Conservation (phyloP, 176 grass and related monocot species). For the Thalia dealbata region DNA sequence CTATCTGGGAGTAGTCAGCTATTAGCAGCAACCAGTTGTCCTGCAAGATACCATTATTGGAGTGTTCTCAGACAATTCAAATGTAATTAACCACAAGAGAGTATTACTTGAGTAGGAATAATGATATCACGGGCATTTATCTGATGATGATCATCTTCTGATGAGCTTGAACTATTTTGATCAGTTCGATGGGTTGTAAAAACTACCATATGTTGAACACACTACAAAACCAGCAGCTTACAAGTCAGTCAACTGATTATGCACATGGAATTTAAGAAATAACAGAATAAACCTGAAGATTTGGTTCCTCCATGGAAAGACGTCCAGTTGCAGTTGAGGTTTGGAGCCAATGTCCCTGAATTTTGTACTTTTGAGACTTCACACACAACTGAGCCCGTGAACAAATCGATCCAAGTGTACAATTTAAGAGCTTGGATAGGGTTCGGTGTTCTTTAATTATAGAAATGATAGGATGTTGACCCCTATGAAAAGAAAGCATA, state of each 20-base stretch:
- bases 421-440: constrained; percentile 77
- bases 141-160: constrained; percentile 39
- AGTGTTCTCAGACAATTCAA: not conserved
- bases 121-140: constrained; percentile 88
- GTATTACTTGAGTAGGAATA: constrained; percentile 64
- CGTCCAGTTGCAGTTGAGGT: constrained; percentile 89
- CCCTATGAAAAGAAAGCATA: constrained; percentile 27
- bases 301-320: constrained; percentile 95
- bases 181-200: constrained; percentile 46
- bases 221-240: constrained; percentile 34
- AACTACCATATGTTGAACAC: constrained; percentile 73
- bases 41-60: constrained; percentile 20
- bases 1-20: constrained; percentile 88
- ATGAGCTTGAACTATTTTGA: constrained; percentile 30
- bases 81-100: constrained; percentile 23
- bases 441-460: constrained; percentile 93
- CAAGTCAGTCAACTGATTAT: not conserved
- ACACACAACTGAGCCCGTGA: constrained; percentile 58
- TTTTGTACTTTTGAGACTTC: constrained; percentile 77
- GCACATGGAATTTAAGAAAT: not conserved
- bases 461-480: constrained; percentile 62
- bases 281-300: constrained; percentile 68
- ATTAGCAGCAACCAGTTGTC: constrained; percentile 81
- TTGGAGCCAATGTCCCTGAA: constrained; percentile 95
- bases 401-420: constrained; percentile 72